A percentile compares a stretch with the other conserved stretches of the same genome.
These are phyloP conservation scores for Fragaria iinumae DNA, from an alignment of 306 rosid genomes.

Conservation along the genomic window DNA sequence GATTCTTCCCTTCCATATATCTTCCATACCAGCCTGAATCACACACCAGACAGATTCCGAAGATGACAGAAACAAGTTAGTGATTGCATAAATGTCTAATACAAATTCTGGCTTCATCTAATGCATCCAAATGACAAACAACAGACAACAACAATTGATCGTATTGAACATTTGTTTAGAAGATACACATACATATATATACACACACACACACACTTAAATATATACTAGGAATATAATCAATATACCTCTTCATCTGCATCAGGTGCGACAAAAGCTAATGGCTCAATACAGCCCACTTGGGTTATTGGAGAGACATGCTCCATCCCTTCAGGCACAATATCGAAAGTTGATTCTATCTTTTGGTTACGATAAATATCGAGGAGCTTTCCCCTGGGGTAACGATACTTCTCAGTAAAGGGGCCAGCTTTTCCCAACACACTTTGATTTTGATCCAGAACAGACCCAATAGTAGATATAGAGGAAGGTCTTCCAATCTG, in stretches of 20 bases:
- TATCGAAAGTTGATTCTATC: slow-evolving; percentile 36
- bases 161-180: not conserved
- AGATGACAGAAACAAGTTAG: not conserved
- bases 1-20: slow-evolving; percentile 56
- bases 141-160: not conserved
- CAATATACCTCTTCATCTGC: slow-evolving; percentile 61
- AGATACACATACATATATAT: not conserved
- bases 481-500: slow-evolving; percentile 52
- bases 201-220: not conserved
- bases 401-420: slow-evolving; percentile 37
- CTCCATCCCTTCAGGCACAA: slow-evolving; percentile 49
- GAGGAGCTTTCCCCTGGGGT: slow-evolving; percentile 74
- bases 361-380: slow-evolving; percentile 66
- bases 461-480: slow-evolving; percentile 38
- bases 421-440: slow-evolving; percentile 46
- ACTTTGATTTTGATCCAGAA: slow-evolving; percentile 30
- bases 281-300: slow-evolving; percentile 44
- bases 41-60: slow-evolving; percentile 23
- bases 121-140: not conserved
- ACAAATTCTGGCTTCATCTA: slow-evolving; percentile 4
- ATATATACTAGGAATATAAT: not conserved
- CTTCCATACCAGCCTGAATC: slow-evolving; percentile 51
- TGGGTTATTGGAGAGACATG: slow-evolving; percentile 40
- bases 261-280: slow-evolving; percentile 65
- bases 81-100: slow-evolving; percentile 1